Evolutionary conservation across 2,329 filamentous ascomycete genomes (phyloP).

Genomic region (Fusarium albidum): DNA sequence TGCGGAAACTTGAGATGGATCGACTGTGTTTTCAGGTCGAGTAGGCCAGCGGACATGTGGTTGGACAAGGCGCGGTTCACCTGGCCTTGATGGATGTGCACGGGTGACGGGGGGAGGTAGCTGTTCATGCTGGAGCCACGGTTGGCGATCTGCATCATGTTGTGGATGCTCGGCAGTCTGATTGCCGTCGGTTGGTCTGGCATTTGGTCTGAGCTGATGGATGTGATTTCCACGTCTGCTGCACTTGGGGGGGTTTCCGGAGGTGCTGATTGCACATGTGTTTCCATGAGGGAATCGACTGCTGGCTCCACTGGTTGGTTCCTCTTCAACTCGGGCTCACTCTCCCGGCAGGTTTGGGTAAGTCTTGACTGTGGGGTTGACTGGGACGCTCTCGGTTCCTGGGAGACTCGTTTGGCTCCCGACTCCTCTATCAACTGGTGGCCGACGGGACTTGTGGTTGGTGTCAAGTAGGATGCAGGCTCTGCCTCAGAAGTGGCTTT

Average conservation of each 20-base stretch:
- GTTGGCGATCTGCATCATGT: slow-evolving; percentile 7
- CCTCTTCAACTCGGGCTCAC: too few species aligned
- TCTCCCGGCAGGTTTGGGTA: too few species aligned
- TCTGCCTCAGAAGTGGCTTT: background rate
- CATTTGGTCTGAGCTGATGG: too few species aligned
- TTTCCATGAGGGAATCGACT: too few species aligned
- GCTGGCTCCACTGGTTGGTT: too few species aligned
- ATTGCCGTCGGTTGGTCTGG: too few species aligned
- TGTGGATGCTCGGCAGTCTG: too few species aligned
- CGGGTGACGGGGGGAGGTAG: background rate
- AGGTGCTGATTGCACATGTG: too few species aligned
- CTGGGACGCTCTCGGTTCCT: background rate
- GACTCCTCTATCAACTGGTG: background rate
- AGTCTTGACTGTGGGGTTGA: slow-evolving; percentile 1
- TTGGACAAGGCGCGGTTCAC: background rate
- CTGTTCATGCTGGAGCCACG: background rate
- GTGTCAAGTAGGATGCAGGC: background rate
- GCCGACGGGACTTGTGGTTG: background rate
- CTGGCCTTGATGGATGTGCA: background rate
- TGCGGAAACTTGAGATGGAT: slow-evolving; percentile 6
- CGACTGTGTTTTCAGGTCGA: slow-evolving; percentile 4
- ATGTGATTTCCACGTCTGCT: too few species aligned
- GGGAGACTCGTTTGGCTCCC: too few species aligned
- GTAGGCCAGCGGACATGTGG: slow-evolving; percentile 8
- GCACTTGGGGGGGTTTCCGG: too few species aligned